Percentiles rank a stretch among this genome's conserved stretches.
Evolutionary conservation across 2,329 filamentous ascomycete genomes (phyloP).

Genomic region (Alternaria metachromatica): DNA sequence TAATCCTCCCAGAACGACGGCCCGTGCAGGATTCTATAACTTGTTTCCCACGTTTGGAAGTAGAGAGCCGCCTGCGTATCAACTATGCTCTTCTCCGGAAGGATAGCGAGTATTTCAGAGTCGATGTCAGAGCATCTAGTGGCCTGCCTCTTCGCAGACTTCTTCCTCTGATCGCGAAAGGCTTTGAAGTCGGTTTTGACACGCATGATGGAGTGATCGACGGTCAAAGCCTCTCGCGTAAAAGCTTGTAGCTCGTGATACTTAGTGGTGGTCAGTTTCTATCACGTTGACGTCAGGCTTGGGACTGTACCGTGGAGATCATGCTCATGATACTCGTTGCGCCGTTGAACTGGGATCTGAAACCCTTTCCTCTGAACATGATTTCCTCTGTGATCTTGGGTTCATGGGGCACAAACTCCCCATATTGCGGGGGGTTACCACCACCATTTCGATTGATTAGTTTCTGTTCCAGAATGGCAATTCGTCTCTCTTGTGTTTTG

Average conservation of each 20-base stretch:
- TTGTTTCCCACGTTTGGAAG: slow-evolving; percentile 58
- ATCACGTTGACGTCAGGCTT: not conserved
- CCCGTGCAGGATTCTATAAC: slow-evolving; percentile 60
- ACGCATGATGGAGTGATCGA: slow-evolving; percentile 38
- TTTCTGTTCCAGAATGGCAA: slow-evolving; percentile 41
- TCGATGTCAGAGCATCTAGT: slow-evolving; percentile 27
- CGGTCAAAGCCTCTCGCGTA: slow-evolving; percentile 38
- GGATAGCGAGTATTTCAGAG: slow-evolving; percentile 44
- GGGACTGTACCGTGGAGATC: slow-evolving; percentile 40
- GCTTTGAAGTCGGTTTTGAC: slow-evolving; percentile 44
- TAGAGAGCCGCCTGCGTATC: slow-evolving; percentile 57
- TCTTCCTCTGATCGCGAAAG: slow-evolving; percentile 41
- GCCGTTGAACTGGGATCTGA: slow-evolving; percentile 56
- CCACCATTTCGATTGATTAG: slow-evolving; percentile 30
- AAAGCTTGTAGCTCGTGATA: slow-evolving; percentile 48
- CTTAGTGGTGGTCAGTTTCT: slow-evolving; percentile 23
- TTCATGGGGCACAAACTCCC: slow-evolving; percentile 21
- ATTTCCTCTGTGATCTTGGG: slow-evolving; percentile 43
- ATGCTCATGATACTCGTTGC: slow-evolving; percentile 49
- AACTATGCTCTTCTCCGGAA: slow-evolving; percentile 47
- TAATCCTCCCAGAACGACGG: slow-evolving; percentile 62
- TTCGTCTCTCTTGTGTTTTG: slow-evolving; percentile 38
- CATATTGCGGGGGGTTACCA: slow-evolving; percentile 22
- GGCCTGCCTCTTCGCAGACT: slow-evolving; percentile 27
- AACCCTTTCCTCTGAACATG: slow-evolving; percentile 52